phyloP scores from a whole-genome alignment of 1,139 yeast species.

The Kluyveromyces sp. region DNA sequence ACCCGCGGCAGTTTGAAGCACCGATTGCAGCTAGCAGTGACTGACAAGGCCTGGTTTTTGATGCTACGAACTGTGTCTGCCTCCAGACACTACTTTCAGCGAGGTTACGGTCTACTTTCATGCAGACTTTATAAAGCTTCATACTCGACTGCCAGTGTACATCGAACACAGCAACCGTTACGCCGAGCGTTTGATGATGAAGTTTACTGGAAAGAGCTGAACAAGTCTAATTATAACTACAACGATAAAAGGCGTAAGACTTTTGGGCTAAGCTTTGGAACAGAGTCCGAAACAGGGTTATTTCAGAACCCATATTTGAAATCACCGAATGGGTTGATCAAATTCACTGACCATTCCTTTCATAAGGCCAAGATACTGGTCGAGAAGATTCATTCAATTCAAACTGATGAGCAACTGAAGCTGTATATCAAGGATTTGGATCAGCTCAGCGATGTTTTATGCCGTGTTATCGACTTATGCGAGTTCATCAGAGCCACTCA shows the following conservation, averaged over 20 bases:
- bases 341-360: conserved; percentile 61
- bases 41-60: too few species aligned
- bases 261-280: conserved; percentile 6
- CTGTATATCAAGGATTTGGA: conserved; percentile 65
- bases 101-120: neutral
- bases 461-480: conserved; percentile 90
- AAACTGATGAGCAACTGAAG: conserved; percentile 40
- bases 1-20: too few species aligned
- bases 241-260: neutral
- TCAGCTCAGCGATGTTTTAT: conserved; percentile 76
- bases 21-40: too few species aligned
- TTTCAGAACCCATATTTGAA: conserved; percentile 65
- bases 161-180: conserved; percentile 3
- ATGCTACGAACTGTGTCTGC: neutral
- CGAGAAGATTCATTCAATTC: conserved; percentile 44
- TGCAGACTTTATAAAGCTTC: neutral
- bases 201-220: conserved; percentile 17
- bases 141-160: neutral
- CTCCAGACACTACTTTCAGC: neutral
- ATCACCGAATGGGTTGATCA: conserved; percentile 61
- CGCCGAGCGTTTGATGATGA: conserved; percentile 23
- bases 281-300: conserved; percentile 45
- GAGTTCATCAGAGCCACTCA: conserved; percentile 88
- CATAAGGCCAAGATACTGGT: conserved; percentile 58
- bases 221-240: conserved; percentile 5